Base-by-base conservation (phyloP, 2,329 filamentous ascomycete genomes). In the Rasamsonia emersonii region DNA sequence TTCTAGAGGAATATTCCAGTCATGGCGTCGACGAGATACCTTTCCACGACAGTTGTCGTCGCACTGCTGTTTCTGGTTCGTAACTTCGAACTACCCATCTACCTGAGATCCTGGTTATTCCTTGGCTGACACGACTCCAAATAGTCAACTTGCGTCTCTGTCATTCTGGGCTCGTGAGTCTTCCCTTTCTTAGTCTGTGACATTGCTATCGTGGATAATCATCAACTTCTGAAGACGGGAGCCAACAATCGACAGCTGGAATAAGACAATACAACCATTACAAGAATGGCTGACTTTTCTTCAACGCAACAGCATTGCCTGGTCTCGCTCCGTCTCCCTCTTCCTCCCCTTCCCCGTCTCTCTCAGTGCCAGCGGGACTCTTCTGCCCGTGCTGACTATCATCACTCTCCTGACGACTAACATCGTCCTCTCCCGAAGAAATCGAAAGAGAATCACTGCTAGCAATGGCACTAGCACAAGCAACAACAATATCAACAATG, bases 81-180 rank as follows among this genome's bases (percentile, higher is more conserved):
- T 38, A 65, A 68, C 52, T 73, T 76, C n/a, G n/a, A n/a, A n/a
- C n/a, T n/a, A n/a, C n/a, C n/a, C n/a, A n/a, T n/a, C 68, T 75
- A 80, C 71, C 76, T 82, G 19, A 83, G 64, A 26, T 75, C 77
- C 30, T 79, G 73, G 43, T 83, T 84, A 47, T 82, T 66, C 17
- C 75, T 72, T 9, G 75, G 72, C 5, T 75, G 75, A 9, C 6
- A 31, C 11, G 5, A 24, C 9, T 29, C 5, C 9, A 5, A 35
- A n/a, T n/a, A 38, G 36, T 18, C 19, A 9, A 30, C 28, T 23
- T 32, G 13, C 8, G 17, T 38, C 18, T 38, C 35, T 7, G 33
- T 40, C 11, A 32, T 44, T 16, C 37, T 48, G 18, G 40, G 44
- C 36, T 42, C 39, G 44, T 49, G 33, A 30, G 40, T 39, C n/a